These are phyloP conservation scores for Citrus maxima DNA, from an alignment of 345 rosid species.

Conservation along the genomic window DNA sequence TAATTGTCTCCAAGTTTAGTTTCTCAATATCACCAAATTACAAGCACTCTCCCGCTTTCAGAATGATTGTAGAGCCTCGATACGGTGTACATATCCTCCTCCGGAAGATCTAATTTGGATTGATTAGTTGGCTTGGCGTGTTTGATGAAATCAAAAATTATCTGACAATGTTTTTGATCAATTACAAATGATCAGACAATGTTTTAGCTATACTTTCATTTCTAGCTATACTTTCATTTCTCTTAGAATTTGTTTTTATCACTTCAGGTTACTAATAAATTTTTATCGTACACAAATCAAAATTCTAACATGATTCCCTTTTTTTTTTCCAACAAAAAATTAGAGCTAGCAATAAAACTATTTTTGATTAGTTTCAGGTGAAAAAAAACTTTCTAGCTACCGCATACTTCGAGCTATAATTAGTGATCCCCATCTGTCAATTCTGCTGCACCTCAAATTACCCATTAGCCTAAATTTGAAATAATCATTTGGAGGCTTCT, in stretches of 20 bases:
- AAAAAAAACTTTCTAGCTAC: neutral
- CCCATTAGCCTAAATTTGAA: neutral
- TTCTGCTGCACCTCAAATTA: neutral
- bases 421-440: neutral
- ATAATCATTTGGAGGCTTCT: neutral
- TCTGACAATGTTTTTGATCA: neutral
- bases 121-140: neutral
- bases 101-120: slow-evolving; percentile 17
- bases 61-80: slow-evolving; percentile 75
- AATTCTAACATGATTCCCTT: no score
- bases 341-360: no score
- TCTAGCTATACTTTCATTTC: no score
- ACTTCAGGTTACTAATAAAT: no score
- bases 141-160: no score
- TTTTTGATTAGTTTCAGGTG: neutral
- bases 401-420: neutral
- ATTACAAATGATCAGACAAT: no score
- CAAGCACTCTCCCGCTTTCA: slow-evolving; percentile 57
- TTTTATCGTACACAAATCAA: no score
- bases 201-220: no score
- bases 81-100: slow-evolving; percentile 53
- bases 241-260: no score
- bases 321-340: no score
- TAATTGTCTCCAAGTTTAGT: slow-evolving; percentile 62
- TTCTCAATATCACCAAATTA: slow-evolving; percentile 64